A percentile compares a stretch with the other conserved stretches of the same genome.
Evolutionary conservation across 148 eudicot genomes (phyloP).

Genomic region (Euryodendron excelsum): DNA sequence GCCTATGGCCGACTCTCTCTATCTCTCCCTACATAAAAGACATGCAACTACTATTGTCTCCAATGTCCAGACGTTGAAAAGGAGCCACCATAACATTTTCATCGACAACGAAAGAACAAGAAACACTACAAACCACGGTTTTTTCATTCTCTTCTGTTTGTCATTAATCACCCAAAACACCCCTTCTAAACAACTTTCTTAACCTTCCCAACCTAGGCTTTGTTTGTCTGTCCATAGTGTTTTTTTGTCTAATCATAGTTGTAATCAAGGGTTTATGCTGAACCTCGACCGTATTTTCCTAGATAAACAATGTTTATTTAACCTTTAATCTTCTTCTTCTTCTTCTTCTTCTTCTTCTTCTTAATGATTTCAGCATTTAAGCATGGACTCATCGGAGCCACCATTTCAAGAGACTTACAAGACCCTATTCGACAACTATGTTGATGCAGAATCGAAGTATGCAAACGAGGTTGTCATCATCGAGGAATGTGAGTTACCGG

Average conservation of each 20-base stretch:
- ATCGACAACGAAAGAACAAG: constrained; percentile 2
- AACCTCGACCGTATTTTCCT: too few species aligned
- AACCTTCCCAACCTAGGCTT: too few species aligned
- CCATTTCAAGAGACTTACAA: constrained; percentile 61
- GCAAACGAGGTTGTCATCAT: neutral
- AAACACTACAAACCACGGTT: neutral
- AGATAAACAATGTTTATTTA: too few species aligned
- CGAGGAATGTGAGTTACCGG: constrained; percentile 45
- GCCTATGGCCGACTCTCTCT: neutral
- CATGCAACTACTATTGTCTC: neutral
- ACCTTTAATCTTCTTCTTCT: too few species aligned
- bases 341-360: neutral
- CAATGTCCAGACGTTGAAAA: constrained; percentile 7
- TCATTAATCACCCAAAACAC: neutral
- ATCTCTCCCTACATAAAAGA: neutral
- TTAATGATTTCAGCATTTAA: constrained; percentile 16
- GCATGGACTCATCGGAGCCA: constrained; percentile 52
- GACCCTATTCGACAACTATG: constrained; percentile 27
- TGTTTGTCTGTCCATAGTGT: too few species aligned
- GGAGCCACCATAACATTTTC: neutral
- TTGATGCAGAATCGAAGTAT: neutral
- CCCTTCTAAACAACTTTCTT: too few species aligned
- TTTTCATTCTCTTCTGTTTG: neutral
- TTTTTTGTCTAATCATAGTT: too few species aligned
- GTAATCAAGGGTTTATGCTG: too few species aligned